These are phyloP conservation scores for Cercospora sp. DNA, from an alignment of 2,329 filamentous ascomycete species.

Conservation along the genomic window DNA sequence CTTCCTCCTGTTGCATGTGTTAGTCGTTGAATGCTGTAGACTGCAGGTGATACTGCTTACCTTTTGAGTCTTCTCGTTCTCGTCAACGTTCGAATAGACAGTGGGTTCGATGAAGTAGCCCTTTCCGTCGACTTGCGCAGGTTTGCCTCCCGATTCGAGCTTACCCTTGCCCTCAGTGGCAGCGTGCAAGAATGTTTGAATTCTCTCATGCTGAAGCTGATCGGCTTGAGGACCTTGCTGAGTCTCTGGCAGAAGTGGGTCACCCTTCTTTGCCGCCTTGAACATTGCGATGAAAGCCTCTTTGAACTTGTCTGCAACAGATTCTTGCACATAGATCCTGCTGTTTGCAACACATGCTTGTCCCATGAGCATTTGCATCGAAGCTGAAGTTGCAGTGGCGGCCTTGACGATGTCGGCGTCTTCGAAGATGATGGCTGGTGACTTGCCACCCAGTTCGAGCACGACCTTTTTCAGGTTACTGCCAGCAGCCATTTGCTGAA, in stretches of 20 bases:
- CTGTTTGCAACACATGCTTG: slow-evolving; percentile 64
- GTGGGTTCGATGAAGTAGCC: slow-evolving; percentile 52
- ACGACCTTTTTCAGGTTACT: slow-evolving; percentile 58
- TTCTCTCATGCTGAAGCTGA: slow-evolving; percentile 50
- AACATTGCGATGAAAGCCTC: slow-evolving; percentile 59
- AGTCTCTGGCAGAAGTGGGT: slow-evolving; percentile 66
- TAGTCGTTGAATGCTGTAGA: background rate
- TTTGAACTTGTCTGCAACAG: slow-evolving; percentile 61
- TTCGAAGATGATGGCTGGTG: slow-evolving; percentile 53
- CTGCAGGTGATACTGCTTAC: slow-evolving; percentile 20
- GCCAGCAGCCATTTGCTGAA: slow-evolving; percentile 34
- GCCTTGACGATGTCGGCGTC: slow-evolving; percentile 41
- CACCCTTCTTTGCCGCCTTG: slow-evolving; percentile 61
- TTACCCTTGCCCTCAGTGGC: slow-evolving; percentile 29
- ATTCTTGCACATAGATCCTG: slow-evolving; percentile 59
- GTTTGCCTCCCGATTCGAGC: slow-evolving; percentile 30
- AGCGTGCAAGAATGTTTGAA: slow-evolving; percentile 30
- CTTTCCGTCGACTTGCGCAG: slow-evolving; percentile 29
- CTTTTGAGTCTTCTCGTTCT: slow-evolving; percentile 42
- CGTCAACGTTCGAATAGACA: slow-evolving; percentile 49
- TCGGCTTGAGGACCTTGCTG: slow-evolving; percentile 70
- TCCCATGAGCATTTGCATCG: slow-evolving; percentile 58
- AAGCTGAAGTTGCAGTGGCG: slow-evolving; percentile 62
- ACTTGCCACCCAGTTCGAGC: slow-evolving; percentile 61
- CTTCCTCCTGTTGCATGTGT: slow-evolving; percentile 34